Base-by-base conservation (phyloP, 2,329 filamentous ascomycete species). In the Pyrenophora seminiperda region DNA sequence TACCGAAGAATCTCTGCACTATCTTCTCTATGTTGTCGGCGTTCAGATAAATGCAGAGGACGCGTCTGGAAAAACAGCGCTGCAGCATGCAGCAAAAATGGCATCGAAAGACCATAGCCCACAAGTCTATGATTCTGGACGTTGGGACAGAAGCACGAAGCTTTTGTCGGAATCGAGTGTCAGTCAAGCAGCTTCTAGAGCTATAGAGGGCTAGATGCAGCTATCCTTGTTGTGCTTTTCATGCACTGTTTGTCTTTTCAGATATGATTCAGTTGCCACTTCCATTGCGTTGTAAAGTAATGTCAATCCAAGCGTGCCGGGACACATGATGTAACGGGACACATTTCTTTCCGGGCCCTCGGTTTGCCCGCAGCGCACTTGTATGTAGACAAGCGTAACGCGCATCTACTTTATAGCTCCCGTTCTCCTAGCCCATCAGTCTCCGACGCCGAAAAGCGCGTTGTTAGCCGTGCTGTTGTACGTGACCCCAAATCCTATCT, bases 11-110 rank as follows among this genome's bases (percentile, higher is more conserved):
- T 41, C 22, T 14, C 19, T 54, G 43, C 15, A 50, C n/a, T 45
- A 40, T 20, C 42, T 54, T 50, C 29, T 54, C 17, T 14, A 48
- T 41, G 40, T 54, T 44, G 42, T 50, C 5, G 47, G 52, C 29
- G 14, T 54, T 20, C 4, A 54, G 34, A 30, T 47, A 5, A 34
- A 47, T 47, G 47, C 47, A 44, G 30, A 54, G 20, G 47, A 54
- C 22, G 29, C 33, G 17, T 44, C 27, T 48, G 43, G 42, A 47
- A 44, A 47, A 51, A 51, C 43, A 32, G 52, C 43, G 22, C 24
- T 51, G 30, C 43, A 48, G 34, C 24, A 51, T 42, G 47, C 47
- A 37, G 31, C 10, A 38, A 47, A 54, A 22, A 19, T 40, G 20
- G 19, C 37, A 11, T 13, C 33, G 19, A 47, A 44, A 37, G 38